phyloP scores from a whole-genome alignment of 2,329 filamentous ascomycete species.

The Alternaria longipes region DNA sequence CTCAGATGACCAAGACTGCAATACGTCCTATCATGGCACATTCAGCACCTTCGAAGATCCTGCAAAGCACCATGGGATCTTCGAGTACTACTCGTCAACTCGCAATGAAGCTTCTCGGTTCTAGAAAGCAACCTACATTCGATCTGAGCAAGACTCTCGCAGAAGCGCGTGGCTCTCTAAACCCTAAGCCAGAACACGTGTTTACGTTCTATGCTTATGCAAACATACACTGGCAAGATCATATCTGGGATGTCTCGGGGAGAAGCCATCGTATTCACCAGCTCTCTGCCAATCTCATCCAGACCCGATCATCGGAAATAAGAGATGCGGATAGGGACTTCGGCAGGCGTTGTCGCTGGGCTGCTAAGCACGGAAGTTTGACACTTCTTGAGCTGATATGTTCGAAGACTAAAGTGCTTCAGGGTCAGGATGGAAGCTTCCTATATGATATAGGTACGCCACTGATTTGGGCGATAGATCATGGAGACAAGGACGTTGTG shows the following conservation, averaged over 20 bases:
- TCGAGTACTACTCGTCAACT: conserved; percentile 12
- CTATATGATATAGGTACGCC: too few relatives aligned
- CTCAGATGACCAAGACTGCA: conserved; percentile 19
- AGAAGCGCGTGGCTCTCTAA: conserved; percentile 5
- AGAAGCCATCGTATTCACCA: too few relatives aligned
- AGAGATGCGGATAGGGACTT: too few relatives aligned
- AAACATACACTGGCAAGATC: conserved; percentile 21
- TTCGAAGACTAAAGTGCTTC: too few relatives aligned
- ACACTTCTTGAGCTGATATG: too few relatives aligned
- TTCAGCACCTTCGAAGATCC: conserved; percentile 16
- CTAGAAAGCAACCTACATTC: conserved; percentile 17
- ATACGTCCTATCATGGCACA: conserved; percentile 9
- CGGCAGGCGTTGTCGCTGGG: too few relatives aligned
- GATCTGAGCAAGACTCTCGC: conserved; percentile 23
- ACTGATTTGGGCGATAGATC: too few relatives aligned
- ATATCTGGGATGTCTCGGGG: conserved; percentile 20
- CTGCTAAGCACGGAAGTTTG: too few relatives aligned
- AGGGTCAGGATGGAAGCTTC: too few relatives aligned
- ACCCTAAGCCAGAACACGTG: neutral
- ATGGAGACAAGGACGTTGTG: too few relatives aligned
- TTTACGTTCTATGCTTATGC: conserved; percentile 27
- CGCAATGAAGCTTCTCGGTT: conserved; percentile 21
- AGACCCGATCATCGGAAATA: too few relatives aligned
- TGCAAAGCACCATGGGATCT: conserved; percentile 13
- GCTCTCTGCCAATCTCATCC: too few relatives aligned